Conservation (phyloP, 257 asterid genomes). For the Pogostemon cablin region DNA sequence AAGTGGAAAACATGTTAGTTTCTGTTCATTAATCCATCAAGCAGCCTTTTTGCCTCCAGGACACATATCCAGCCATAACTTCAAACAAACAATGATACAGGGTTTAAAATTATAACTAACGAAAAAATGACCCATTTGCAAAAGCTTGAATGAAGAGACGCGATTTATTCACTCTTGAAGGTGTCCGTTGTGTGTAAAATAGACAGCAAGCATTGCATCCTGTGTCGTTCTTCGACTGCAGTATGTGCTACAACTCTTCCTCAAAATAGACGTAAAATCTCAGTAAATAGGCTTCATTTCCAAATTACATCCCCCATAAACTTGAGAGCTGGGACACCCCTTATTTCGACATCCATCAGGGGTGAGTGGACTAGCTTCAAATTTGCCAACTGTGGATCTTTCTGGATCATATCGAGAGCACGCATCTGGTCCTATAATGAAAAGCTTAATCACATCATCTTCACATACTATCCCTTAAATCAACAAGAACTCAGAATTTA, state of each 20-base stretch:
- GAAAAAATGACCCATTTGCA: background rate
- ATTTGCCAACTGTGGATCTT: constrained; percentile 51
- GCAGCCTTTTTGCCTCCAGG: background rate
- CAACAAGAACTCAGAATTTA: background rate
- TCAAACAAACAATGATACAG: too few species aligned
- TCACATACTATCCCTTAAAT: background rate
- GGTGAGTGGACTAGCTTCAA: constrained; percentile 53
- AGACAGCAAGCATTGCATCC: background rate
- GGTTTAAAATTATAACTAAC: too few species aligned
- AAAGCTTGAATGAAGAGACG: background rate
- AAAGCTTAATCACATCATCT: background rate
- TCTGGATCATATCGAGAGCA: constrained; percentile 57
- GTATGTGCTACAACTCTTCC: background rate
- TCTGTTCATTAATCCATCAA: background rate
- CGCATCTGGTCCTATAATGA: constrained; percentile 66
- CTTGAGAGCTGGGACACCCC: constrained; percentile 72
- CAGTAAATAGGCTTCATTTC: constrained; percentile 41
- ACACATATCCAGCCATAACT: background rate
- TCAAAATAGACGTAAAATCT: background rate
- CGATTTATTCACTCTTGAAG: background rate
- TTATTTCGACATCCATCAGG: constrained; percentile 66
- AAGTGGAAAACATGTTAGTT: background rate
- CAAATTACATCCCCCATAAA: constrained; percentile 70
- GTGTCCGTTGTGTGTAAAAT: background rate
- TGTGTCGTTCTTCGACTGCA: background rate